phyloP scores from a whole-genome alignment of 495 filamentous ascomycete species.

The Chaetomium cochliodes region DNA sequence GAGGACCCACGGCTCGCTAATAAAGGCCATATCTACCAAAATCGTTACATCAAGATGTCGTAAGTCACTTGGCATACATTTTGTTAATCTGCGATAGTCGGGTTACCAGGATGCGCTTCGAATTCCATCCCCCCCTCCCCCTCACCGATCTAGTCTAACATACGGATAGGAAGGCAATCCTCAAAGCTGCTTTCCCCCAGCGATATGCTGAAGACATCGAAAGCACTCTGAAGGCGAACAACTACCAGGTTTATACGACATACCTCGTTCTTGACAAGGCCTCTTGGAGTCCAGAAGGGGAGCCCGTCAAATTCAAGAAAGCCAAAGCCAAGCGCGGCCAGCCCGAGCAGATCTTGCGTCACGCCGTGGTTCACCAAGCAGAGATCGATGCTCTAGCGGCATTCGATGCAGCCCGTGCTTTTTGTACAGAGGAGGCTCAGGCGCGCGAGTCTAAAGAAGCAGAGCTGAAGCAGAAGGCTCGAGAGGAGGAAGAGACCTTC shows the following conservation, averaged over 20 bases:
- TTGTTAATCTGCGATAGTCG: not conserved
- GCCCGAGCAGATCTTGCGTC: not conserved
- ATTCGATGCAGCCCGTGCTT: constrained; percentile 28
- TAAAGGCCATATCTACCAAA: constrained; percentile 17
- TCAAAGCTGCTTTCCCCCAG: constrained; percentile 31
- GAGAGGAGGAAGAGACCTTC: constrained; percentile 47
- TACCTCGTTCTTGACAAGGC: constrained; percentile 35
- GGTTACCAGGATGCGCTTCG: not conserved
- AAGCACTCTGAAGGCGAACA: constrained; percentile 18
- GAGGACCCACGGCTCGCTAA: not conserved
- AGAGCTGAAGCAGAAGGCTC: constrained; percentile 34
- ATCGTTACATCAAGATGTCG: constrained; percentile 19
- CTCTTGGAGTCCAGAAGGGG: constrained; percentile 8
- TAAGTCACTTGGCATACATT: constrained; percentile 14
- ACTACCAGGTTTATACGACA: constrained; percentile 31
- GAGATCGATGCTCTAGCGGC: constrained; percentile 36
- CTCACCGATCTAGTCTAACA: not conserved
- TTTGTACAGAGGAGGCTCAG: constrained; percentile 24
- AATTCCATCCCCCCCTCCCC: not conserved
- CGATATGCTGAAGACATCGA: constrained; percentile 28
- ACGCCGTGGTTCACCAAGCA: not conserved
- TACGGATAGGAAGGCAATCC: constrained; percentile 25
- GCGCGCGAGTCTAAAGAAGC: constrained; percentile 22
- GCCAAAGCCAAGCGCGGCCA: constrained; percentile 5
- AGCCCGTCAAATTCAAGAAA: constrained; percentile 32